Percentiles rank a stretch among this genome's conserved stretches.
phyloP scores from a whole-genome alignment of 2,329 filamentous ascomycete species.

The Talaromyces sp. region DNA sequence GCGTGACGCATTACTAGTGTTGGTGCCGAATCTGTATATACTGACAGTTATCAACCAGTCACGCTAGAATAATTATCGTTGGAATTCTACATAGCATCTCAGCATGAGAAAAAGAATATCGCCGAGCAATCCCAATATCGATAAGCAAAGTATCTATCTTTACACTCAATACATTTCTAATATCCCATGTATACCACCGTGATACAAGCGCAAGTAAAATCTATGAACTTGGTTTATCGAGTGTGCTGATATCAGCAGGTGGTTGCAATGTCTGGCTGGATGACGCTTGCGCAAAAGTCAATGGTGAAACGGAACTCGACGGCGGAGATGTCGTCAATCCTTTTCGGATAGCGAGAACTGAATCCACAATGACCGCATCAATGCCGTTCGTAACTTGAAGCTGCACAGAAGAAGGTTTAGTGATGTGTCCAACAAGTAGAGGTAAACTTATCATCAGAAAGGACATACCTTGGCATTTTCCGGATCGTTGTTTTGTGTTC shows the following conservation, averaged over 20 bases:
- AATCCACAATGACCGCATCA: constrained; percentile 96
- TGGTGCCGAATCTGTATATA: neutral
- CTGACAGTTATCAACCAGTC: neutral
- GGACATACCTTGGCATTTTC: constrained; percentile 75
- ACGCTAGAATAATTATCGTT: neutral
- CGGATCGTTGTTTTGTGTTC: constrained; percentile 83
- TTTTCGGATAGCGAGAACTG: constrained; percentile 86
- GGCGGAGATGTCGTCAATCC: constrained; percentile 61
- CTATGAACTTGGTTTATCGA: constrained; percentile 8
- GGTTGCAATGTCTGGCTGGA: constrained; percentile 14
- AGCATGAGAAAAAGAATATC: neutral
- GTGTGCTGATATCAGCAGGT: constrained; percentile 14
- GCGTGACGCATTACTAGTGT: neutral
- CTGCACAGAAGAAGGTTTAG: constrained; percentile 41
- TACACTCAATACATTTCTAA: neutral
- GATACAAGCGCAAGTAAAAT: neutral
- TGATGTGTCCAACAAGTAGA: neutral
- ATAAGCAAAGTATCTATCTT: neutral
- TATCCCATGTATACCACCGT: neutral
- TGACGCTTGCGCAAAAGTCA: constrained; percentile 13
- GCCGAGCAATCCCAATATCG: neutral
- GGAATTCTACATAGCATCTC: too few species aligned
- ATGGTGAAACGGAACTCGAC: constrained; percentile 24
- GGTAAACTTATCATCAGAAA: neutral
- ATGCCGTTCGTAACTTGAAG: constrained; percentile 92